Evolutionary conservation across 2,329 filamentous ascomycete species (phyloP).

Genomic region (Ophiocordyceps camponoti-leonardi): DNA sequence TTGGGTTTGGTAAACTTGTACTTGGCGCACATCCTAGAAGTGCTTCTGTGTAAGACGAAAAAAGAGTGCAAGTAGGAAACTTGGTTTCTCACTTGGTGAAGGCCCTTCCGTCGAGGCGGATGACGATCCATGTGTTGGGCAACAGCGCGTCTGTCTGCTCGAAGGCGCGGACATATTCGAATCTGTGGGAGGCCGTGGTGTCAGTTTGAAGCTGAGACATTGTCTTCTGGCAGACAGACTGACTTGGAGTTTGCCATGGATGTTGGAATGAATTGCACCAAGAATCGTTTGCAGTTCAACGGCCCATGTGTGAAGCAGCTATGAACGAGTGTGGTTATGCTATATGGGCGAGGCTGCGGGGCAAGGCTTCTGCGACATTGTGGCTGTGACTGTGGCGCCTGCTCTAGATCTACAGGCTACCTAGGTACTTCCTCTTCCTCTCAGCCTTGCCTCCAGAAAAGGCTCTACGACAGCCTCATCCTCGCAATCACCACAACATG

Average conservation of each 20-base stretch:
- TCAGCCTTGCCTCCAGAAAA: background rate
- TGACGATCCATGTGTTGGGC: constrained; percentile 88
- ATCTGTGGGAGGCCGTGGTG: constrained; percentile 31
- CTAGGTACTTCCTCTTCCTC: background rate
- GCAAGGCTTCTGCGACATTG: background rate
- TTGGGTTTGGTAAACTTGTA: constrained; percentile 88
- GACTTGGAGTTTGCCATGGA: constrained; percentile 40
- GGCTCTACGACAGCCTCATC: background rate
- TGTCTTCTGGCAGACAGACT: constrained; percentile 2
- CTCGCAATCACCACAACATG: background rate
- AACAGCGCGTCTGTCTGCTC: constrained; percentile 69
- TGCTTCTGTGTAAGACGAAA: too few relatives aligned
- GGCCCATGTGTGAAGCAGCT: background rate
- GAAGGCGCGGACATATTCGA: constrained; percentile 84
- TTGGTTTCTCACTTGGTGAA: constrained; percentile 63
- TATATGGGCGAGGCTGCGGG: background rate
- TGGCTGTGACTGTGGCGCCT: too few relatives aligned
- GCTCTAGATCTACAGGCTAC: too few relatives aligned
- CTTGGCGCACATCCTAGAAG: constrained; percentile 54
- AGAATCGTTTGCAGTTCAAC: background rate
- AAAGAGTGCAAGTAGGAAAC: background rate
- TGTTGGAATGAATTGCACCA: background rate
- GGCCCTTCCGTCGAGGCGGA: constrained; percentile 82
- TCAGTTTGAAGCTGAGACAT: background rate
- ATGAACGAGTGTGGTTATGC: background rate